A percentile compares a stretch with the other conserved stretches of the same genome.
Evolutionary conservation across 441 rosid genomes (phyloP).

Genomic region (Brassica hybrid): DNA sequence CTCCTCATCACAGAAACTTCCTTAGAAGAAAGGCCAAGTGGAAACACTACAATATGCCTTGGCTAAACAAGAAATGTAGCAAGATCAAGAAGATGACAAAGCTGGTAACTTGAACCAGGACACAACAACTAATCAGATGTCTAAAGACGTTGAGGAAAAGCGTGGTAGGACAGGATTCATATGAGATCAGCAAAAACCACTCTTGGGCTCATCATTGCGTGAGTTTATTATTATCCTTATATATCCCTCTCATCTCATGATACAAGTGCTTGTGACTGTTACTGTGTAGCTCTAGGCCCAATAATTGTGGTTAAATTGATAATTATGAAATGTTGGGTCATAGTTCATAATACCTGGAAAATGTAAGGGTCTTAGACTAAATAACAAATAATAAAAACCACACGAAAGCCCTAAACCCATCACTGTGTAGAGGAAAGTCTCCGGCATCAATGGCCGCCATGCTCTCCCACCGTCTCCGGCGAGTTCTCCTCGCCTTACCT

Average conservation of each 20-base stretch:
- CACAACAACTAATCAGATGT: too few relatives aligned
- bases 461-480: conserved; percentile 48
- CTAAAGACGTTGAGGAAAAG: conserved; percentile 61
- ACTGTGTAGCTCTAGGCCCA: conserved; percentile 10
- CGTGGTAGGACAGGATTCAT: conserved; percentile 62
- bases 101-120: too few relatives aligned
- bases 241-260: background rate
- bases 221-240: conserved; percentile 45
- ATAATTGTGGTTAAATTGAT: background rate
- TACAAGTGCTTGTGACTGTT: too few relatives aligned
- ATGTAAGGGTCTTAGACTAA: background rate
- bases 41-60: background rate
- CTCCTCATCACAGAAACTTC: background rate
- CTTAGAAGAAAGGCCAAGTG: background rate
- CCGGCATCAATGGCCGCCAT: conserved; percentile 43
- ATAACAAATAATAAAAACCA: background rate
- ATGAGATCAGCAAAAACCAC: conserved; percentile 65
- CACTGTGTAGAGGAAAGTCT: background rate
- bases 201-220: conserved; percentile 84
- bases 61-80: background rate
- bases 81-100: too few relatives aligned
- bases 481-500: conserved; percentile 31
- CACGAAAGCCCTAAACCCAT: conserved; percentile 25
- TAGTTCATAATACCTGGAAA: background rate
- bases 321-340: background rate